A percentile compares a stretch with the other conserved stretches of the same genome.
Conservation (phyloP, 2,329 filamentous ascomycete species). For the Pyrenochaeta sp. region DNA sequence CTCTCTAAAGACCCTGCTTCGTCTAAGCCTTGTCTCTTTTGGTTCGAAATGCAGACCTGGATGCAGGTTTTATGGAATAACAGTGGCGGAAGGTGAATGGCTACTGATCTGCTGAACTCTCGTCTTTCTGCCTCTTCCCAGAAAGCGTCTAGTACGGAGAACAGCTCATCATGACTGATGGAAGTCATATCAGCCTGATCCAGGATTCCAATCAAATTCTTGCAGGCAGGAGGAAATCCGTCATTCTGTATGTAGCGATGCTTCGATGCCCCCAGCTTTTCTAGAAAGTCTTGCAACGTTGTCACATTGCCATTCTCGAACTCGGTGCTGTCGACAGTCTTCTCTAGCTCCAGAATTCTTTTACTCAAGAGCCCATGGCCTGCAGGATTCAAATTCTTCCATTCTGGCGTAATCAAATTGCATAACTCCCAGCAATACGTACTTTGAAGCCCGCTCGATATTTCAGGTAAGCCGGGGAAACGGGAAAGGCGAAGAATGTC, state of each 20-base stretch:
- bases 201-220: constrained; percentile 28
- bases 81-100: constrained; percentile 46
- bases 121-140: constrained; percentile 58
- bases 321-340: not conserved
- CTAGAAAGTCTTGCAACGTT: constrained; percentile 32
- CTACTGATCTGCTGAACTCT: constrained; percentile 53
- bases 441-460: constrained; percentile 50
- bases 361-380: constrained; percentile 24
- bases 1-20: constrained; percentile 10
- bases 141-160: constrained; percentile 42
- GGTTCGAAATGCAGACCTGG: constrained; percentile 18
- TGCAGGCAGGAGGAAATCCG: constrained; percentile 36
- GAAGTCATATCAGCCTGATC: constrained; percentile 13
- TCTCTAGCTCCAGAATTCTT: constrained; percentile 15
- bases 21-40: not conserved
- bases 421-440: constrained; percentile 38
- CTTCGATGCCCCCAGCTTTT: constrained; percentile 30
- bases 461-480: constrained; percentile 52
- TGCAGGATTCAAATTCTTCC: constrained; percentile 12
- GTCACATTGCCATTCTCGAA: not conserved
- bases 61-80: constrained; percentile 47
- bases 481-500: constrained; percentile 47
- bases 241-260: constrained; percentile 41
- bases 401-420: constrained; percentile 13
- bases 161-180: constrained; percentile 22